Evolutionary conservation across 2,329 filamentous ascomycete genomes (phyloP), one percentile per base, ranked within the genome.

Genomic region (Aspergillus amoenus): DNA sequence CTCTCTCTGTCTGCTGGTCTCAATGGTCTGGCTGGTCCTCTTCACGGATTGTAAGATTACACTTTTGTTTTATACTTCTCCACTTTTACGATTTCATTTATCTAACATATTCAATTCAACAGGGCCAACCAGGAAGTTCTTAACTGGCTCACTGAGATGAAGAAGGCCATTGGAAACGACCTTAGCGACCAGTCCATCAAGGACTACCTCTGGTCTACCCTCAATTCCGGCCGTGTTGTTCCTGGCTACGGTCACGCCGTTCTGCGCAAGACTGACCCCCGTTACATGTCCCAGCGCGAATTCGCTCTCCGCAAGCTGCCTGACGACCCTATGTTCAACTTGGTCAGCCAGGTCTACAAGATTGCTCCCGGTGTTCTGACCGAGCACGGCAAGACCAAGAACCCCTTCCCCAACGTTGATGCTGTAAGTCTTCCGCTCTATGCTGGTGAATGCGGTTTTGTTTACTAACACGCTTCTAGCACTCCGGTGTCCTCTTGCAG

Each of bases 331-430:
- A 95, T 99, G 93, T 99, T 97, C 91, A 92, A 99, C 87, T 90
- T 99, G 69, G 94, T 99, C 82, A 95, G 90, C 86, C 94, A 99
- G 84, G 94, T 99, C 70, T 99, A 97, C 90, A 99, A 99, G 91
- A 97, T 99, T 72, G 94, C 94, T 65, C 94, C 94, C 65, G 90
- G 89, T 73, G 94, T 99, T 71, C 85, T 99, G 77, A 99, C 94
- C 67, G 92, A 99, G 88, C 94, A 99, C 84, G 94, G 94, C 83
- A 99, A 99, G 91, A 97, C 93, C 85, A 97, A 97, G 90, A 97
- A 97, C 90, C 93, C 93, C 67, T 97, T 85, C 86, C 94, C 94
- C 80, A 97, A 97, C 84, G 93, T 97, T 73, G 93, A 97, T 75
- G 93, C 93, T 73, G 78, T 80, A 74, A 74, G 76, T 72, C 55